Conservation (phyloP, 2,329 filamentous ascomycete genomes). For the Talaromyces sp. region DNA sequence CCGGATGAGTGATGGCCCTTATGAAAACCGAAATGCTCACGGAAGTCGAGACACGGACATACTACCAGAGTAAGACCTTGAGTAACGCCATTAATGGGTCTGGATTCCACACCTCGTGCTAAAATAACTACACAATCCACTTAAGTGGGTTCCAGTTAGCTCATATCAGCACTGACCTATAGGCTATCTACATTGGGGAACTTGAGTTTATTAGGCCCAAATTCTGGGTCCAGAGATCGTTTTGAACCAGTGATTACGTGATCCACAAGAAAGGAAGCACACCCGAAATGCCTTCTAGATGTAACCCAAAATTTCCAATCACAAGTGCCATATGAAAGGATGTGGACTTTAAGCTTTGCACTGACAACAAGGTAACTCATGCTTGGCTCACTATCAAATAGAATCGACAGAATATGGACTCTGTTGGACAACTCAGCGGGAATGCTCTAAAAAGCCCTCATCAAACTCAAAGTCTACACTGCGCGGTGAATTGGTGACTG, state of each 20-base stretch:
- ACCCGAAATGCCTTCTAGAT: background rate
- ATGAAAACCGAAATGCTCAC: background rate
- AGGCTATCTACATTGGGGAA: background rate
- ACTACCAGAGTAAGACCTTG: too few species aligned
- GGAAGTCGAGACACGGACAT: background rate
- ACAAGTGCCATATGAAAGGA: background rate
- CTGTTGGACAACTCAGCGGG: background rate
- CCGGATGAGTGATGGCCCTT: background rate
- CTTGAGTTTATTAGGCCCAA: background rate
- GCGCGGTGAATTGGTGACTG: background rate
- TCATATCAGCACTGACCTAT: background rate
- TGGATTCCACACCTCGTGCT: background rate
- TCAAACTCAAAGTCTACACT: background rate
- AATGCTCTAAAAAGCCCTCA: background rate
- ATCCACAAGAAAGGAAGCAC: background rate
- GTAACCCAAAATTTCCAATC: background rate
- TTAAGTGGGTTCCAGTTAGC: background rate
- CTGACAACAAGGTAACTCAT: background rate
- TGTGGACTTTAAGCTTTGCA: background rate
- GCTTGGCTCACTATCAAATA: background rate
- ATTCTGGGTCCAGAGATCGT: background rate
- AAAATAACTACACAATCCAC: background rate
- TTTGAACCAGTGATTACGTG: background rate
- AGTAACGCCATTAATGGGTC: background rate
- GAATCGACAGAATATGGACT: background rate